Base-by-base conservation (phyloP, 1,284 basidiomycete genomes). In the Cutaneotrichosporon cutaneum region DNA sequence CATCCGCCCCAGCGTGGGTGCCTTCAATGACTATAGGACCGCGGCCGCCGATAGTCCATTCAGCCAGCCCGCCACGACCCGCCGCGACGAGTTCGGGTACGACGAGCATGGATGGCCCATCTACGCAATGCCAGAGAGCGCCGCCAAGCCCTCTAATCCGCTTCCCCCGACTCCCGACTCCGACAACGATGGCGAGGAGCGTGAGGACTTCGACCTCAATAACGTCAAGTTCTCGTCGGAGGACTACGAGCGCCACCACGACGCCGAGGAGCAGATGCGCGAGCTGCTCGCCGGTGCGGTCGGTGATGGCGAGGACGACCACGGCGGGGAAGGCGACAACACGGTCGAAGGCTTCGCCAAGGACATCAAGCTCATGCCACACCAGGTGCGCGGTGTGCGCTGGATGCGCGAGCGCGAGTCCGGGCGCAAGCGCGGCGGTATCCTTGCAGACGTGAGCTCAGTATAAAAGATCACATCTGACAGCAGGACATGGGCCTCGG, bases 351-450 rank as follows among this genome's bases (percentile, higher is more conserved):
- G 90, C 0, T 92, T 94, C 73, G 82, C 82, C 10, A 84, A 88
- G 16, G 84, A 83, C 16, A 83, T 94, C 44, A 82, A 73, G 50
- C 82, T 97, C 27, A 82, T 95, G 68, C 89, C 92, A 1, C 94
- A 97, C 78, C 94, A 98, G 72, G 83, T 95, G 14, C 64, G 80
- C 56, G 91, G 92, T 22, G 84, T 92, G 2, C 80, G 81, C 35
- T 98, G 94, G 93, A 94, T 98, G 92, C 83, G 83, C 33, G 85
- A 88, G 35, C 84, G 94, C 21, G 94, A 97, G 77, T 81, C 82
- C 6, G 88, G 87, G 32, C 90, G 90, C 76, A 86, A 88, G 68
- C 82, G 76, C 30, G 94, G 94, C 1, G 94, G 94, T 0, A 95
- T 96, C 70, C 81, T 96, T 11, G 93, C 94, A 0, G 93, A 95